A percentile compares a stretch with the other conserved stretches of the same genome.
phyloP scores from a whole-genome alignment of 1,284 basidiomycete genomes.

The Paramarasmius palmivorus region DNA sequence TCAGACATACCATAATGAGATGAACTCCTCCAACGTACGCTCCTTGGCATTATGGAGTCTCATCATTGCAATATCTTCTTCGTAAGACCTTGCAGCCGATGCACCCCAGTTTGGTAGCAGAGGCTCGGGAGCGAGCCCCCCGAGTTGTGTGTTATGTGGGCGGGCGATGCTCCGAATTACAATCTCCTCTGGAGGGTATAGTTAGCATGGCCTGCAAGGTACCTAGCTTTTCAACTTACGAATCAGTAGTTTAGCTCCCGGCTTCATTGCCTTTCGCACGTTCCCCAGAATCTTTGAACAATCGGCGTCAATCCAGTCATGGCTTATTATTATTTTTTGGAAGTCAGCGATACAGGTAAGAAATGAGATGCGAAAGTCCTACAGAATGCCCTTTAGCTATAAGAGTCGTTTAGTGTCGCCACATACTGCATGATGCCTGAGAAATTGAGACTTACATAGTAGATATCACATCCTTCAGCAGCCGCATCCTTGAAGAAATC shows the following conservation, averaged over 20 bases:
- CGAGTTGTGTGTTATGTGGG: too few species aligned
- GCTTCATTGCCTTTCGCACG: constrained; percentile 27
- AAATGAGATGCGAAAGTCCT: neutral
- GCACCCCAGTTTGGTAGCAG: constrained; percentile 27
- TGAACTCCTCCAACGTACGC: constrained; percentile 8
- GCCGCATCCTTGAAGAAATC: constrained; percentile 48
- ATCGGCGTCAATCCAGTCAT: constrained; percentile 29
- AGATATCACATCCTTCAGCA: constrained; percentile 39
- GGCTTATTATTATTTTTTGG: too few species aligned
- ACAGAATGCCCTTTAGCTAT: constrained; percentile 15
- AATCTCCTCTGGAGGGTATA: too few species aligned
- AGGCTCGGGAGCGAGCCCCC: too few species aligned
- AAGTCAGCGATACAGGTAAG: neutral
- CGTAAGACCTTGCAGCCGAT: constrained; percentile 26
- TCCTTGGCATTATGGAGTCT: constrained; percentile 9
- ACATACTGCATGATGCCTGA: too few species aligned
- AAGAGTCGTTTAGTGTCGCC: too few species aligned
- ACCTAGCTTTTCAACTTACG: too few species aligned
- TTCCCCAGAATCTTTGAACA: constrained; percentile 25
- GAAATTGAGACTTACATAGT: constrained; percentile 40
- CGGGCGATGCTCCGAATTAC: too few species aligned
- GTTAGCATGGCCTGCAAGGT: too few species aligned
- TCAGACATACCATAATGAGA: constrained; percentile 8
- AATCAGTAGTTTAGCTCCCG: constrained; percentile 26
- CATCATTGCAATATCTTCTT: constrained; percentile 29